phyloP scores from a whole-genome alignment of 768 basidiomycete species.

The Strobilomyces dryophilus region DNA sequence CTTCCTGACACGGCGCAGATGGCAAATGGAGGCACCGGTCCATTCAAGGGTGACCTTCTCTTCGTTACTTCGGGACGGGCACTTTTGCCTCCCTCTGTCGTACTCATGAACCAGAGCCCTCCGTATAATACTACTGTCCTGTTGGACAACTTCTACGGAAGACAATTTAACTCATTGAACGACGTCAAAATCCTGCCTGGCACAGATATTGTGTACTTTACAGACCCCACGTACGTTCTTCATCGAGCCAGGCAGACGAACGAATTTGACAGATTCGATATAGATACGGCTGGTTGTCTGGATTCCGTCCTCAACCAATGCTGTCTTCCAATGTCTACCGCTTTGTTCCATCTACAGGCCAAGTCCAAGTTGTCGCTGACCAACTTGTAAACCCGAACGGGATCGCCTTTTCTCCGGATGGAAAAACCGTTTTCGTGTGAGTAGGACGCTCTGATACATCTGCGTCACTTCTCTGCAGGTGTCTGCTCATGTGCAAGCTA shows the following conservation, averaged over 20 bases:
- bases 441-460: slow-evolving; percentile 9
- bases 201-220: slow-evolving; percentile 70
- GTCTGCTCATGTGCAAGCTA: slow-evolving; percentile 15
- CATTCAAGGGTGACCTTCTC: slow-evolving; percentile 53
- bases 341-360: slow-evolving; percentile 56
- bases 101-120: slow-evolving; percentile 56
- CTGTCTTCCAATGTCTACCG: slow-evolving; percentile 77
- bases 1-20: slow-evolving; percentile 21
- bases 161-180: slow-evolving; percentile 82
- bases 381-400: slow-evolving; percentile 72
- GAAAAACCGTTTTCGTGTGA: slow-evolving; percentile 61
- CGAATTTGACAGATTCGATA: background rate
- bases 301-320: slow-evolving; percentile 63
- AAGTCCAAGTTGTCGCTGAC: slow-evolving; percentile 69
- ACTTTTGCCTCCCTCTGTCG: slow-evolving; percentile 55
- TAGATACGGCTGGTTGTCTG: slow-evolving; percentile 61
- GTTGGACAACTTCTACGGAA: slow-evolving; percentile 74
- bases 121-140: slow-evolving; percentile 68
- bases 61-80: slow-evolving; percentile 67
- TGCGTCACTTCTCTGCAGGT: background rate
- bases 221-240: slow-evolving; percentile 56
- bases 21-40: slow-evolving; percentile 48
- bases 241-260: background rate
- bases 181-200: slow-evolving; percentile 71
- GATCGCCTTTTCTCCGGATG: slow-evolving; percentile 64